Percentiles rank a stretch among this genome's conserved stretches.
These are phyloP conservation scores for Sherardia arvensis DNA, from an alignment of 257 asterid species.

Conservation along the genomic window DNA sequence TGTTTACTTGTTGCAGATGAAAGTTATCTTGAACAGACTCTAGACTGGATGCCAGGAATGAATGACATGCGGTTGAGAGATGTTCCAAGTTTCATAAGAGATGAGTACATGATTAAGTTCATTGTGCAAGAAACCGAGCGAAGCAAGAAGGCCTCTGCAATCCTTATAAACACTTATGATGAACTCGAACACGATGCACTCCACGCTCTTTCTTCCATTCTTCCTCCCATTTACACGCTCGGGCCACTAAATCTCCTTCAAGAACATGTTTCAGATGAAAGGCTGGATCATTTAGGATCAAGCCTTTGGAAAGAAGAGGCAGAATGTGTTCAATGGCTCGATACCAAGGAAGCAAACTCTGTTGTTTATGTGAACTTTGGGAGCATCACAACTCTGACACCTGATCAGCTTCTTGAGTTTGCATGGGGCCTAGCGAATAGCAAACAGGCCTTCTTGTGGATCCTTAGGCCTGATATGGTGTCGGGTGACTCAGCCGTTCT, in stretches of 20 bases:
- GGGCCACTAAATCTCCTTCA: background rate
- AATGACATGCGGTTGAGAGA: background rate
- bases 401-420: background rate
- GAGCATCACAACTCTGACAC: background rate
- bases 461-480: background rate
- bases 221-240: background rate
- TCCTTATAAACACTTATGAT: background rate
- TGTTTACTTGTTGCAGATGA: background rate
- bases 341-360: background rate
- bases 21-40: background rate
- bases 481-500: background rate
- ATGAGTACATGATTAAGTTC: background rate
- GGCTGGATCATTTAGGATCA: background rate
- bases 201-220: background rate
- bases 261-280: background rate
- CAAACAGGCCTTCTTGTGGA: background rate
- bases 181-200: background rate
- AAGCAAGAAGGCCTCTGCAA: background rate
- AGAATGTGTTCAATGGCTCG: background rate
- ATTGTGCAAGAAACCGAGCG: background rate
- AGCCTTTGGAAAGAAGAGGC: background rate
- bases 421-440: background rate
- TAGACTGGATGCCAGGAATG: background rate
- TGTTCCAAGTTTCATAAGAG: background rate
- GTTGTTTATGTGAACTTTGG: background rate